Evolutionary conservation across 2,329 filamentous ascomycete genomes (phyloP).

Genomic region (Fulvia fulva): DNA sequence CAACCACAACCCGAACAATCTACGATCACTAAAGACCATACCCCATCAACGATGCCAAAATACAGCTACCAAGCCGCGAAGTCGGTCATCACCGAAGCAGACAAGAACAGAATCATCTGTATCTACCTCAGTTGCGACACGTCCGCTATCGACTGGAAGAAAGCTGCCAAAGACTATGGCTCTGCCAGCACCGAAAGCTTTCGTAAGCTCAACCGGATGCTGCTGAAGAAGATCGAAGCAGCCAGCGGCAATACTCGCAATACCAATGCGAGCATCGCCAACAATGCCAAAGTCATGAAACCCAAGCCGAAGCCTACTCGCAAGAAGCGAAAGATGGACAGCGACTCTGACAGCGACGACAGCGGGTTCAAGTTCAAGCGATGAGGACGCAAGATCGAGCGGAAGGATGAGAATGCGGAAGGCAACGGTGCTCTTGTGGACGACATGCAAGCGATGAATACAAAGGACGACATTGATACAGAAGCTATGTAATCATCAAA

Average conservation of each 20-base stretch:
- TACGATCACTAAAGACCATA: not conserved
- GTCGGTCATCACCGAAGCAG: not conserved
- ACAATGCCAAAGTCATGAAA: not conserved
- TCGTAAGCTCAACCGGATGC: not conserved
- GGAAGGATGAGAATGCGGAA: not conserved
- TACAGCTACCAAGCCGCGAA: not conserved
- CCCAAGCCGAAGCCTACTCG: not conserved
- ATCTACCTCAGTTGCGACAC: not conserved
- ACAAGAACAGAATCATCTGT: slow-evolving; percentile 2
- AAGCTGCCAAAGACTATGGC: not conserved
- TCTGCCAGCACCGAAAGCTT: not conserved
- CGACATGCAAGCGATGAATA: not conserved
- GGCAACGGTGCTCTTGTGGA: not conserved
- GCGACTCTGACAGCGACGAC: not conserved
- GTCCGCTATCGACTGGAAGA: not conserved
- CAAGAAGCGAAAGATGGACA: not conserved
- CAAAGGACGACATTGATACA: not conserved
- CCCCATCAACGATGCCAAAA: not conserved
- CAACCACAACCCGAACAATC: too few species aligned
- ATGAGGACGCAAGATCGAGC: not conserved
- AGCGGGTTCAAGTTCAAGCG: not conserved
- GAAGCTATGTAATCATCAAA: not conserved
- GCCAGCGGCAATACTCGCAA: not conserved
- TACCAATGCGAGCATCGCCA: not conserved
- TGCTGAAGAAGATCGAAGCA: not conserved